A percentile compares a stretch with the other conserved stretches of the same genome.
Conservation (phyloP, 2,329 filamentous ascomycete genomes). For the Colletotrichum agaves region DNA sequence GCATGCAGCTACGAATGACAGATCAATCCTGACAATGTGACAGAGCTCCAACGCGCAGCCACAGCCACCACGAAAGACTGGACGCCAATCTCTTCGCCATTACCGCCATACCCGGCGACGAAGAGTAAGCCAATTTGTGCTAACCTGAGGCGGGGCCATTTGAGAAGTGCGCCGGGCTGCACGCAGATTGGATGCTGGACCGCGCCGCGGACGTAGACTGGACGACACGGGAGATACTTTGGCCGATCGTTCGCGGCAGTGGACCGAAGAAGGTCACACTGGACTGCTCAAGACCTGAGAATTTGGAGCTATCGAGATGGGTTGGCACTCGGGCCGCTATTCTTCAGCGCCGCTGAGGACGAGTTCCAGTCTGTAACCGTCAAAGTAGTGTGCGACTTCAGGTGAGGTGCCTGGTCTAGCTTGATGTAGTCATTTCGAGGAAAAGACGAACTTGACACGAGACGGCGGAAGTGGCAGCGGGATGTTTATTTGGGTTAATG, state of each 20-base stretch:
- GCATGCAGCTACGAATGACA: constrained; percentile 20
- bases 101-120: constrained; percentile 9
- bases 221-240: neutral
- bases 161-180: neutral
- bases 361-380: neutral
- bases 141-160: neutral
- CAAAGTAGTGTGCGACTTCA: neutral
- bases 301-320: constrained; percentile 1
- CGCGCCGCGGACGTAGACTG: constrained; percentile 1
- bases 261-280: neutral
- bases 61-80: neutral
- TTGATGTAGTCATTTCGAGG: neutral
- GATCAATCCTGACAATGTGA: neutral
- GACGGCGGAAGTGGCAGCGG: neutral
- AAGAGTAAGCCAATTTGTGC: neutral
- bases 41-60: neutral
- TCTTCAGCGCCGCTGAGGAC: neutral
- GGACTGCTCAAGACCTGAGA: neutral
- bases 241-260: neutral
- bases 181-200: neutral
- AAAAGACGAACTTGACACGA: neutral
- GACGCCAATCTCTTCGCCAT: neutral
- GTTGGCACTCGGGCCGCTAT: constrained; percentile 1
- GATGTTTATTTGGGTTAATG: neutral
- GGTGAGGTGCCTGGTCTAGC: neutral